Evolutionary conservation across 179 eudicot species (phyloP).

Genomic region (Camellia oleifera): DNA sequence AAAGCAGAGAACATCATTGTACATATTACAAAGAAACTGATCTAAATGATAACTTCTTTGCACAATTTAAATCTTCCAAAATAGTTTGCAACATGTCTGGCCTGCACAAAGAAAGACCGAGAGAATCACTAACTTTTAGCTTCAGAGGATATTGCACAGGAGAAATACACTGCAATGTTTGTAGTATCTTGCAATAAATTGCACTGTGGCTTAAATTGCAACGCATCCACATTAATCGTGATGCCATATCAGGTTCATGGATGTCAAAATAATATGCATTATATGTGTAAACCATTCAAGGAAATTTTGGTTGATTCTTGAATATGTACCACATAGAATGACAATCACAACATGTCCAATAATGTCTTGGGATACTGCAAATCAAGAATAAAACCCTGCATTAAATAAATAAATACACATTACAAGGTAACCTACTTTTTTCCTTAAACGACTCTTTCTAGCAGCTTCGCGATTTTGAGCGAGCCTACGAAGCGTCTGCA

Average conservation of each 20-base stretch:
- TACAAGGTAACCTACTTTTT: slow-evolving; percentile 53
- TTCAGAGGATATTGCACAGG: neutral
- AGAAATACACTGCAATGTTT: neutral
- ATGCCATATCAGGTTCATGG: neutral
- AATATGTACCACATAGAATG: neutral
- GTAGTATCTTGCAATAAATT: neutral
- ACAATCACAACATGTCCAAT: neutral
- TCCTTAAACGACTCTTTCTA: slow-evolving; percentile 89
- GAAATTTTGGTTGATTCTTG: neutral
- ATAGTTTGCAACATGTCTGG: no score
- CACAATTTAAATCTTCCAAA: no score
- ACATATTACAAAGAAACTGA: no score
- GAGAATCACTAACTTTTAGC: no score
- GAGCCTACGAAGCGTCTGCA: slow-evolving; percentile 96
- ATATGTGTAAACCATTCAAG: neutral
- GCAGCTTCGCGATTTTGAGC: slow-evolving; percentile 99
- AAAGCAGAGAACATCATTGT: no score
- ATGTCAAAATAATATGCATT: neutral
- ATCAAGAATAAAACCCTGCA: neutral
- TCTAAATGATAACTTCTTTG: no score
- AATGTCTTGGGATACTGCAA: neutral
- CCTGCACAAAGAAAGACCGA: no score
- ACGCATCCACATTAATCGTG: neutral
- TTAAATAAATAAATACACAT: neutral
- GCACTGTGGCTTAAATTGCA: neutral